Evolutionary conservation across 148 eudicot species (phyloP).

Genomic region (Chenopodium album): DNA sequence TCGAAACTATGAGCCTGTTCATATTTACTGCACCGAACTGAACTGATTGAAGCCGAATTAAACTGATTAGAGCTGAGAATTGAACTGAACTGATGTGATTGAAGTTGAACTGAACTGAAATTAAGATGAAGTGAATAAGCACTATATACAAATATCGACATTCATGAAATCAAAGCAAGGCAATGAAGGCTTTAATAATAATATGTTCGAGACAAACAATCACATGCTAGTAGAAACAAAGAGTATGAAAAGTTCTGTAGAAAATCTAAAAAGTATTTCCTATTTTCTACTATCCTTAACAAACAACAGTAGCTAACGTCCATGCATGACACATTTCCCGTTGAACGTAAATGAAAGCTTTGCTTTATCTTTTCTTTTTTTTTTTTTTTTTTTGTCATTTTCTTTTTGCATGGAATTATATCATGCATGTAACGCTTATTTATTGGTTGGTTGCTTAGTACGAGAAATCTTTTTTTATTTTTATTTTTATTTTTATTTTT

Average conservation of each 20-base stretch:
- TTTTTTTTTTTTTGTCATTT: background rate
- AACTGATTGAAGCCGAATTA: no score
- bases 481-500: no score
- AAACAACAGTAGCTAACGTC: constrained; percentile 35
- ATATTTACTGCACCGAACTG: no score
- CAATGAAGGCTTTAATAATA: background rate
- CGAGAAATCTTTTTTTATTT: constrained; percentile 30
- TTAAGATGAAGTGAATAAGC: no score
- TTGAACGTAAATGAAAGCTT: constrained; percentile 36
- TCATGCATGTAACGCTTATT: background rate
- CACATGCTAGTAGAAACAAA: background rate
- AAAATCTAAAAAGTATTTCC: constrained; percentile 18
- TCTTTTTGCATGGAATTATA: constrained; percentile 36
- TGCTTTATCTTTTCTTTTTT: background rate
- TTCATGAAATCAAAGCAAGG: background rate
- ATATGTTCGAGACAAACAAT: background rate
- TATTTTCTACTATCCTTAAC: background rate
- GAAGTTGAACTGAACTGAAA: no score
- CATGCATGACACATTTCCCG: constrained; percentile 53
- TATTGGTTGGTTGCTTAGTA: constrained; percentile 29
- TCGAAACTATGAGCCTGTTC: no score
- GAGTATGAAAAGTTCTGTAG: background rate
- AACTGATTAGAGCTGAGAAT: no score
- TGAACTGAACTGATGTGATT: no score
- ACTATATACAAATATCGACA: background rate